Evolutionary conservation across 768 basidiomycete genomes (phyloP).

Genomic region (Lyophyllum decastes): DNA sequence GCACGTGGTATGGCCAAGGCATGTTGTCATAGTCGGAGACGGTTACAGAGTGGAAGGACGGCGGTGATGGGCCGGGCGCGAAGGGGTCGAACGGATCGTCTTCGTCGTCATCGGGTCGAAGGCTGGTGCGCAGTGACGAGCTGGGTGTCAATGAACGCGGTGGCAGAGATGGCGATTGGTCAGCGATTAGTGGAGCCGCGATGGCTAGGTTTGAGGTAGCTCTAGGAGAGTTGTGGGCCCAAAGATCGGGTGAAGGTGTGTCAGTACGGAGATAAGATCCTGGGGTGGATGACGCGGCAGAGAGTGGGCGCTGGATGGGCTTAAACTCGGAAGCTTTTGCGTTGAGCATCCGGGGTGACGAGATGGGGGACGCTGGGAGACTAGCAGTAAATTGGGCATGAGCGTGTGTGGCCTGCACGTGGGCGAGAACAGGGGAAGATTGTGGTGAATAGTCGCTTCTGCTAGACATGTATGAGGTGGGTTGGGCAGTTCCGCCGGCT

Average conservation of each 20-base stretch:
- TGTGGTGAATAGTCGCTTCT: conserved; percentile 61
- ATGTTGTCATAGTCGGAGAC: conserved; percentile 60
- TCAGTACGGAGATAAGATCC: conserved; percentile 63
- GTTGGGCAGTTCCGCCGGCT: conserved; percentile 48
- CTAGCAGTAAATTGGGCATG: conserved; percentile 74
- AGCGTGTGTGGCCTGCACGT: conserved; percentile 54
- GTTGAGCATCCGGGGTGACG: conserved; percentile 82
- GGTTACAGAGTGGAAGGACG: conserved; percentile 62
- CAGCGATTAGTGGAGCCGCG: conserved; percentile 85
- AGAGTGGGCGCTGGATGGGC: conserved; percentile 79
- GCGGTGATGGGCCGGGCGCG: conserved; percentile 48
- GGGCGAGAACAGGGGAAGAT: conserved; percentile 65
- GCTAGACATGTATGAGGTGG: conserved; percentile 58
- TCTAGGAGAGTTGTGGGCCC: conserved; percentile 75
- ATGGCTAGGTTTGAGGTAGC: conserved; percentile 87
- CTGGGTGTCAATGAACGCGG: conserved; percentile 68
- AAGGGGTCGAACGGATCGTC: conserved; percentile 88
- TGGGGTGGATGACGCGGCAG: conserved; percentile 68
- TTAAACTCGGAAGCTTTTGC: conserved; percentile 91
- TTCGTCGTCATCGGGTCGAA: conserved; percentile 65
- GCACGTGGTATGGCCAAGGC: conserved; percentile 23
- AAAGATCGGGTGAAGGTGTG: conserved; percentile 88
- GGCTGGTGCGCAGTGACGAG: conserved; percentile 65
- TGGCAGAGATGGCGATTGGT: conserved; percentile 43
- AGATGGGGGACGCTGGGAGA: conserved; percentile 81